A percentile compares a stretch with the other conserved stretches of the same genome.
Evolutionary conservation across 225 moss, liverwort and hornwort species (phyloP).

Genomic region (Pseudoscleropodium purum): DNA sequence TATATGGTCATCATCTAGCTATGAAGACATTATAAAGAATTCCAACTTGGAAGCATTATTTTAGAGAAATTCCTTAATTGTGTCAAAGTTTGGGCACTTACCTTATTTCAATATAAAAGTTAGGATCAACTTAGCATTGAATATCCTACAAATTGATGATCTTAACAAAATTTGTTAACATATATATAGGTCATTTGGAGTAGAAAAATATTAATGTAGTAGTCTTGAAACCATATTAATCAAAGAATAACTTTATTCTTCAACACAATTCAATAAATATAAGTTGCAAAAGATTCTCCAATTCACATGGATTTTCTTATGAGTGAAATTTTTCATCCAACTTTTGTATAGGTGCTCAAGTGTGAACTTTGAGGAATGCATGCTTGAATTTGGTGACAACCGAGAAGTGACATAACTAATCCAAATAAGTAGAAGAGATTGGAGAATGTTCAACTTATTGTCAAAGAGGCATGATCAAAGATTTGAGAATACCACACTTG

Average conservation of each 20-base stretch:
- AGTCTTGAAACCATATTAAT: background rate
- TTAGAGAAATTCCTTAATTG: background rate
- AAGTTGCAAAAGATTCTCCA: background rate
- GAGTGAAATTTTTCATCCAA: background rate
- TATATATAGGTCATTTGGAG: rapidly evolving
- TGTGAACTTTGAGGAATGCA: background rate
- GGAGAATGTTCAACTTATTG: background rate
- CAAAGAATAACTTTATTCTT: background rate
- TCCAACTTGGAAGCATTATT: background rate
- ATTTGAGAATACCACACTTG: rapidly evolving
- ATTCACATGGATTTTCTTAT: background rate
- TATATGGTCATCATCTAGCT: rapidly evolving
- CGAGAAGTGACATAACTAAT: background rate
- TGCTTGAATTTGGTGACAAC: background rate
- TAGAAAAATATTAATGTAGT: background rate
- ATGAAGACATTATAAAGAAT: background rate
- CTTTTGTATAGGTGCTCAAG: background rate
- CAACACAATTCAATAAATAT: background rate
- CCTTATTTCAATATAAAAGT: background rate
- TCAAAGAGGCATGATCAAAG: background rate
- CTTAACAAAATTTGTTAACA: too few relatives aligned
- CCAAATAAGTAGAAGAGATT: background rate
- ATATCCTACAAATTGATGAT: too few relatives aligned
- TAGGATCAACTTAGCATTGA: background rate
- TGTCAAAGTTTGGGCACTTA: background rate